Percentiles rank a stretch among this genome's conserved stretches.
Evolutionary conservation across 306 rosid genomes (phyloP).

Genomic region (Rosa multiflora): DNA sequence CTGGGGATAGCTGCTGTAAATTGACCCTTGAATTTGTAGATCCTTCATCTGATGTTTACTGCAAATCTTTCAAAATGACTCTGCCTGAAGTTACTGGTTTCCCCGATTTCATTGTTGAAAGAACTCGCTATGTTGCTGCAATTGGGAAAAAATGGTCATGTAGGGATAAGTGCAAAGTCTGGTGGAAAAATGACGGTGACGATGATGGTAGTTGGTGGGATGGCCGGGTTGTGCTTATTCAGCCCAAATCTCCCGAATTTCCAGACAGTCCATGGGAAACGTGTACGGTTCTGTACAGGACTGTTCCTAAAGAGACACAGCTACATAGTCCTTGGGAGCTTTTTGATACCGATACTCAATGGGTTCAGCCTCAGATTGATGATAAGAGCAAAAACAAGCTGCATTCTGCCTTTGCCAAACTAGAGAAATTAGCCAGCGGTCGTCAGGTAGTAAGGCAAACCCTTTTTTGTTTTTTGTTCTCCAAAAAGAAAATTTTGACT

Average conservation of each 20-base stretch:
- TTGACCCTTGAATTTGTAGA: conserved; percentile 77
- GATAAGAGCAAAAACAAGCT: conserved; percentile 53
- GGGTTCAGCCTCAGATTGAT: conserved; percentile 79
- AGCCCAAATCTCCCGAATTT: conserved; percentile 70
- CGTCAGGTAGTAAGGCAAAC: conserved; percentile 54
- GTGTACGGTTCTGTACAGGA: conserved; percentile 68
- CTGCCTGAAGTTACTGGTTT: conserved; percentile 85
- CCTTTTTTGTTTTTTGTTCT: not conserved
- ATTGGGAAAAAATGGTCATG: conserved; percentile 81
- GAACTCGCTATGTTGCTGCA: conserved; percentile 72
- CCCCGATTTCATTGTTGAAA: conserved; percentile 96
- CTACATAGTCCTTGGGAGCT: conserved; percentile 99
- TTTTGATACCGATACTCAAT: conserved; percentile 58
- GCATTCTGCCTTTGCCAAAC: conserved; percentile 49
- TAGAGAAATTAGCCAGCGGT: conserved; percentile 51
- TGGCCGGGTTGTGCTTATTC: conserved; percentile 61
- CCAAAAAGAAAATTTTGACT: not conserved
- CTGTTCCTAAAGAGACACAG: conserved; percentile 63
- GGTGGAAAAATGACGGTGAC: conserved; percentile 91
- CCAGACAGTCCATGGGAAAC: conserved; percentile 98
- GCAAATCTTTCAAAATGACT: conserved; percentile 70
- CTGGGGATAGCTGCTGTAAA: conserved; percentile 99
- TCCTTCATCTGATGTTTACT: conserved; percentile 55
- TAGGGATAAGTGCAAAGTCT: conserved; percentile 94
- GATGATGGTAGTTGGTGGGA: conserved; percentile 94